Evolutionary conservation across 1,139 yeast species (phyloP), one percentile per base, ranked within the genome.

Genomic region (Candida sanyaensis): DNA sequence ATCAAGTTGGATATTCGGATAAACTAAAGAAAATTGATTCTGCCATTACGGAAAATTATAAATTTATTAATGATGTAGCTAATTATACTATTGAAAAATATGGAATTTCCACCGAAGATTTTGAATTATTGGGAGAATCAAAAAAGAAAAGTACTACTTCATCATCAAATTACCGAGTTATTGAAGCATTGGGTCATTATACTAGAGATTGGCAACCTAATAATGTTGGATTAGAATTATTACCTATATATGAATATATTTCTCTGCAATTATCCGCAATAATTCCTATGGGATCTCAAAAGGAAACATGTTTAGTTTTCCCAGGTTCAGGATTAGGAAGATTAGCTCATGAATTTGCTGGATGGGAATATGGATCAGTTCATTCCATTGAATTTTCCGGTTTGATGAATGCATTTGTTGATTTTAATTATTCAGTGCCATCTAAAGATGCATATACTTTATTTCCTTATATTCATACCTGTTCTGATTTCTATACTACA

Each of bases 251-350:
- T 41, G 59, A 69, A 1, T 88, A 81, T 54, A 69, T 88, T 13
- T 57, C 47, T 9, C 41, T 56, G 0, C 70, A 70, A 33, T 55
- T 79, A 27, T 54, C 66, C 2, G 44, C 55, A 6, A 50, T 69
- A 2, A 59, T 71, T 11, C 66, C 73, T 1, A 54, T 49, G 2
- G 48, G 51, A 0, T 63, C 65, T 21, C 57, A 61, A 41, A 47
- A 53, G 1, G 63, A 68, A 6, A 80, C 88, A 0, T 61, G 78
- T 21, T 73, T 87, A 0, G 62, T 88, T 4, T 77, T 87, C 2
- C 96, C 96, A 0, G 96, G 96, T 0, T 80, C 91, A 1, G 96
- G 96, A 0, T 69, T 86, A 38, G 95, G 96, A 0, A 71, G 88
- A 55, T 68, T 87, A 1, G 83, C 95, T 2, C 84, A 84, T 60